Evolutionary conservation across 1,284 basidiomycete species (phyloP).

Genomic region (Rhodotorula sp.): DNA sequence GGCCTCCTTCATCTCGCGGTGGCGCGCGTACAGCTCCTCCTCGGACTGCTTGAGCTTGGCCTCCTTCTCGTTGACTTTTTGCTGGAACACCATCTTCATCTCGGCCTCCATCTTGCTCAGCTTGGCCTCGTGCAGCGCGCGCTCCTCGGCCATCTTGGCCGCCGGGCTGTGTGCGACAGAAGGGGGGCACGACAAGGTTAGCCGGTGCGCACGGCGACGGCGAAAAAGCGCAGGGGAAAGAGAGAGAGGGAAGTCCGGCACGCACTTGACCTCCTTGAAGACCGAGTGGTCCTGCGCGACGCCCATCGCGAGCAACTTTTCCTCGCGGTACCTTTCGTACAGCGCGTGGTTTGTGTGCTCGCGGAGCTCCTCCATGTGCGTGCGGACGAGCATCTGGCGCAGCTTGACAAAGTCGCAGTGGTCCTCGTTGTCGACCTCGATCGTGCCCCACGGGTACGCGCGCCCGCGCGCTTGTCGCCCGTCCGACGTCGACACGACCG

Average conservation of each 20-base stretch:
- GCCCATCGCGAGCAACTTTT: constrained; percentile 92
- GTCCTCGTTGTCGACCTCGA: constrained; percentile 96
- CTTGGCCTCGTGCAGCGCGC: constrained; percentile 69
- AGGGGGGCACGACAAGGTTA: not conserved
- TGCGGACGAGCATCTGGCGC: constrained; percentile 94
- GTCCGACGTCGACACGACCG: constrained; percentile 73
- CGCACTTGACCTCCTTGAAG: constrained; percentile 97
- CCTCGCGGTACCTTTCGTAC: constrained; percentile 95
- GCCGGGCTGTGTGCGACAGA: constrained; percentile 67
- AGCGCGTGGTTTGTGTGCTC: constrained; percentile 90
- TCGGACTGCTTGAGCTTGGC: constrained; percentile 96
- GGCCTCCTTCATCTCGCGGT: constrained; percentile 98
- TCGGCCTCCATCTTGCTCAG: constrained; percentile 98
- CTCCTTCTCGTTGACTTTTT: constrained; percentile 98
- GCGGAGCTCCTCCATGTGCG: constrained; percentile 96
- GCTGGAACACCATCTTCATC: constrained; percentile 79
- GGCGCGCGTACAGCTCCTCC: constrained; percentile 93
- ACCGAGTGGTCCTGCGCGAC: constrained; percentile 93
- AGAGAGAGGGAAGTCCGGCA: constrained; percentile 33
- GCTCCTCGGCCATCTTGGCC: constrained; percentile 91
- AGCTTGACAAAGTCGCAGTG: constrained; percentile 99
- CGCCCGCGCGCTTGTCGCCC: constrained; percentile 88
- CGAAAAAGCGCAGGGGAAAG: not conserved
- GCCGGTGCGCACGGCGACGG: not conserved
- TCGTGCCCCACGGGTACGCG: constrained; percentile 92